phyloP scores from a whole-genome alignment of 345 rosid species.

The Limnanthes douglasii region DNA sequence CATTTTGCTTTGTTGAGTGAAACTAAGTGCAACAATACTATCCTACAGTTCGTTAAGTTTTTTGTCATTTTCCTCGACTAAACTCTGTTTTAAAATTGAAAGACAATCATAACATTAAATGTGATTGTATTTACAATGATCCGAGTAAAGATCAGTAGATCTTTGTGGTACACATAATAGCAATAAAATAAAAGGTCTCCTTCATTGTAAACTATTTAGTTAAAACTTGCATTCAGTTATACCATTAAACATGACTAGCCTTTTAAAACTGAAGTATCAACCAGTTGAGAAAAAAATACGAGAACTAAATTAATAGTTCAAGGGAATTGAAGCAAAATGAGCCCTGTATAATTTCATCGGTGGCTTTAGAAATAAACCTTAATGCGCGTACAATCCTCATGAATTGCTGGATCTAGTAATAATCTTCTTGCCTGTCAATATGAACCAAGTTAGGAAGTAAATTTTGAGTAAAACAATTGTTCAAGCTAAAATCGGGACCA shows the following conservation, averaged over 20 bases:
- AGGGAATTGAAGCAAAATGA: no score
- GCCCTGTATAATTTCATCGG: no score
- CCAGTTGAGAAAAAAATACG: no score
- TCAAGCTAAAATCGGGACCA: no score
- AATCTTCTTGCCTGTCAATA: slow-evolving; percentile 74
- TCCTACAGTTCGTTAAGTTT: slow-evolving; percentile 92
- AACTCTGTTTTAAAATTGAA: slow-evolving; percentile 39
- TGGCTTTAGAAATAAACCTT: slow-evolving; percentile 43
- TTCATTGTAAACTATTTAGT: no score
- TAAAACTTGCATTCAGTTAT: no score
- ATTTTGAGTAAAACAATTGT: no score
- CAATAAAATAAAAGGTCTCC: no score
- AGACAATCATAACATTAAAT: not conserved
- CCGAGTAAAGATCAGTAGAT: not conserved
- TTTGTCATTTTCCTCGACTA: slow-evolving; percentile 94
- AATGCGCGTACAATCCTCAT: slow-evolving; percentile 82
- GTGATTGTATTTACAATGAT: not conserved
- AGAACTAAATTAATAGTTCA: no score
- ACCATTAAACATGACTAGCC: no score
- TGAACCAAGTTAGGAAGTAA: no score
- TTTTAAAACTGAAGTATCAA: no score
- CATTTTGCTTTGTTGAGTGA: slow-evolving; percentile 82
- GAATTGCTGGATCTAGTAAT: slow-evolving; percentile 90
- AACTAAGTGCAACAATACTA: slow-evolving; percentile 69
- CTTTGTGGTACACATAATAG: not conserved